Evolutionary conservation across 2,329 filamentous ascomycete species (phyloP).

Genomic region (Paraconiothyrium sp.): DNA sequence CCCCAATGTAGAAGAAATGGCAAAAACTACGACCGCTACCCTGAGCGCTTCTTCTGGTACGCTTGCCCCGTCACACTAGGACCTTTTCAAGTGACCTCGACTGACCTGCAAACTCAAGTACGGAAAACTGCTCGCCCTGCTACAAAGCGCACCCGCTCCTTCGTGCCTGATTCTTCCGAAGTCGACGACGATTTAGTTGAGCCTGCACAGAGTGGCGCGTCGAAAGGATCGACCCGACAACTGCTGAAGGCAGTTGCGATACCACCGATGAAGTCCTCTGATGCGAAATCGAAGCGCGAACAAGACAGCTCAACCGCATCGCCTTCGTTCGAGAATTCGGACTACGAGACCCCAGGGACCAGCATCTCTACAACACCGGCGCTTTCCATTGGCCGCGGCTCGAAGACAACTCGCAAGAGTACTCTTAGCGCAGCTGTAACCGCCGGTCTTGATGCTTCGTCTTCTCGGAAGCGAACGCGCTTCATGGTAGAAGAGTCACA

Average conservation of each 20-base stretch:
- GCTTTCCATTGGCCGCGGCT: conserved; percentile 44
- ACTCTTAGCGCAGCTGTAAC: conserved; percentile 29
- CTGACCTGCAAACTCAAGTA: not conserved
- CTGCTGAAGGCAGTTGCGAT: conserved; percentile 48
- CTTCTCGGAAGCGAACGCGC: conserved; percentile 38
- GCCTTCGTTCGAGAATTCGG: conserved; percentile 52
- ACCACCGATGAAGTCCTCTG: conserved; percentile 31
- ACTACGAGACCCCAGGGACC: conserved; percentile 70
- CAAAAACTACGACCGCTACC: conserved; percentile 2
- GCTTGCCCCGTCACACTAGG: not conserved
- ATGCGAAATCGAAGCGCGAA: conserved; percentile 23
- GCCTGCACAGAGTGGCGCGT: conserved; percentile 16
- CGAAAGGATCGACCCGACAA: conserved; percentile 26
- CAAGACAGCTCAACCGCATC: conserved; percentile 41
- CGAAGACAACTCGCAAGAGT: conserved; percentile 36
- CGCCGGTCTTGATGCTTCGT: conserved; percentile 25
- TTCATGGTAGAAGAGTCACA: conserved; percentile 36
- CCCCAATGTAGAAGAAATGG: conserved; percentile 19
- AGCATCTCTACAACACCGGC: conserved; percentile 66
- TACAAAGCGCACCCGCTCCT: conserved; percentile 34
- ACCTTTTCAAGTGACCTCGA: no score
- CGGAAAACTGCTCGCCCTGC: conserved; percentile 10
- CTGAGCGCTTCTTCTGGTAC: conserved; percentile 1
- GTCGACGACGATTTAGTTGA: conserved; percentile 35
- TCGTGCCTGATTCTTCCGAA: conserved; percentile 47